Evolutionary conservation across 1,284 basidiomycete genomes (phyloP).

Genomic region (Leccinum pallidistipes): DNA sequence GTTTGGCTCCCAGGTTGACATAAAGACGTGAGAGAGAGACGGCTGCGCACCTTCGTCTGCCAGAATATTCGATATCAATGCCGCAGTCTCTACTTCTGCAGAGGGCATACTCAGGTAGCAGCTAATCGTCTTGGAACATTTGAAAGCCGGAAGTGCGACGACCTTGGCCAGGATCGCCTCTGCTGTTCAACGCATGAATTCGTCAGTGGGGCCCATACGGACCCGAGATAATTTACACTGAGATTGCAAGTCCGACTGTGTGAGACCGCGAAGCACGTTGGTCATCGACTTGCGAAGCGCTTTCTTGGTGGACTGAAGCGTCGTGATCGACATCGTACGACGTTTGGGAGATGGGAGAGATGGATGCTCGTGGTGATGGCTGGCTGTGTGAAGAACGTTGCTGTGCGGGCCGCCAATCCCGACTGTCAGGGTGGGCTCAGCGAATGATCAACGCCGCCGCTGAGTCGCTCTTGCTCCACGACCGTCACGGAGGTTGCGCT

Average conservation of each 20-base stretch:
- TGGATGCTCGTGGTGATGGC: background rate
- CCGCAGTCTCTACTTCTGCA: constrained; percentile 63
- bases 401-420: background rate
- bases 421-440: background rate
- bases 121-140: constrained; percentile 50
- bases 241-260: constrained; percentile 46
- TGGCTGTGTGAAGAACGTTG: background rate
- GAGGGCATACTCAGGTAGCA: constrained; percentile 80
- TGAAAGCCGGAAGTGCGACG: constrained; percentile 51
- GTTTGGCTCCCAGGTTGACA: background rate
- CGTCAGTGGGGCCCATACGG: background rate
- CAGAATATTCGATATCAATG: constrained; percentile 35
- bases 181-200: constrained; percentile 42
- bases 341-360: background rate
- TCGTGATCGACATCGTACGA: constrained; percentile 33
- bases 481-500: constrained; percentile 26
- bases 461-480: constrained; percentile 6
- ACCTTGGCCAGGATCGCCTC: constrained; percentile 50
- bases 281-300: constrained; percentile 52
- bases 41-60: constrained; percentile 25
- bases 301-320: constrained; percentile 44
- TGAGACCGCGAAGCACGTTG: constrained; percentile 43
- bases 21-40: background rate
- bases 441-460: constrained; percentile 2
- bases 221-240: constrained; percentile 50